A percentile compares a stretch with the other conserved stretches of the same genome.
These are phyloP conservation scores for Cladosporium colombiae DNA, from an alignment of 2,329 filamentous ascomycete species.

Conservation along the genomic window DNA sequence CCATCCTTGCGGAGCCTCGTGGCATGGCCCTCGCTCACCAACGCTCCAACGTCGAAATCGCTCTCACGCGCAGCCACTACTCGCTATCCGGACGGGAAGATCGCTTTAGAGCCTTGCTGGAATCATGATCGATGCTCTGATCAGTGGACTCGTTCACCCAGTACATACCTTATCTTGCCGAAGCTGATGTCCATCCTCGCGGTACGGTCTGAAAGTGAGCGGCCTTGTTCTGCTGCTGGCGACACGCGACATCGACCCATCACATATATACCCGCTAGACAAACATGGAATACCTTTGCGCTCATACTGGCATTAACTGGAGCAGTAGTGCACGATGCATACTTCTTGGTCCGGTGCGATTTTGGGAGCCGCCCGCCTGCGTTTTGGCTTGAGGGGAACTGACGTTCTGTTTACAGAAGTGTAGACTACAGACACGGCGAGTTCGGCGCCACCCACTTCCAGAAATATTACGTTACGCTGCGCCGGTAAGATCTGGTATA, in stretches of 20 bases:
- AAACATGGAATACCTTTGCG: background rate
- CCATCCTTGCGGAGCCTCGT: slow-evolving; percentile 10
- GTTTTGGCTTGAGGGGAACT: background rate
- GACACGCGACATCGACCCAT: background rate
- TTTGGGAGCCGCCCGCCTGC: background rate
- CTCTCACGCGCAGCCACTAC: background rate
- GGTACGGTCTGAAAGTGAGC: background rate
- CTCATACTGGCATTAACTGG: background rate
- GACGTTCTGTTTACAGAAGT: background rate
- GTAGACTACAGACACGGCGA: background rate
- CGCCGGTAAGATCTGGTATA: background rate
- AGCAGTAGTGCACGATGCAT: background rate
- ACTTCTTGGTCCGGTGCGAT: background rate
- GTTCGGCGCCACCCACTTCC: background rate
- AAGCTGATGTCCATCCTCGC: background rate
- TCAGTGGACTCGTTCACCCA: background rate
- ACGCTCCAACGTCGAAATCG: background rate
- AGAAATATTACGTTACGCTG: background rate
- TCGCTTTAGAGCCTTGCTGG: background rate
- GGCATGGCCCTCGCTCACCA: background rate
- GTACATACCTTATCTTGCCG: background rate
- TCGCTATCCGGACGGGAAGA: background rate
- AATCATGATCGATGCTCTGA: background rate
- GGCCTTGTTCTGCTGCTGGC: background rate
- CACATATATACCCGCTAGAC: background rate